Percentiles rank a stretch among this genome's conserved stretches.
phyloP scores from a whole-genome alignment of 2,329 filamentous ascomycete genomes.

The Ilyonectria destructans region DNA sequence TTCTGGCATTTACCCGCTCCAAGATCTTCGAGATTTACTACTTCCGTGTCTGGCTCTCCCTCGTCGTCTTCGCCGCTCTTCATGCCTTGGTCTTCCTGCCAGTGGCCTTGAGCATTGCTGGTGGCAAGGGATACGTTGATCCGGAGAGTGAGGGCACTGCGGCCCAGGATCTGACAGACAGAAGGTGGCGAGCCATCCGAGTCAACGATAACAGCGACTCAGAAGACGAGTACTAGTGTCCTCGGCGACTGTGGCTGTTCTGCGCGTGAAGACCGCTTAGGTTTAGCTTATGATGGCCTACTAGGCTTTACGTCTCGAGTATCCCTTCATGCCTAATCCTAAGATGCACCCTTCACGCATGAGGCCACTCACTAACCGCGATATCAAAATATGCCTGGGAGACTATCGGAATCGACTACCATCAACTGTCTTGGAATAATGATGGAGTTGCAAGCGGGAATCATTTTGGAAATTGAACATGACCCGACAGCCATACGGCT shows the following conservation, averaged over 20 bases:
- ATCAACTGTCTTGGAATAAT: background rate
- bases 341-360: background rate
- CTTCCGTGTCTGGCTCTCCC: constrained; percentile 94
- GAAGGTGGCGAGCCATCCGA: constrained; percentile 83
- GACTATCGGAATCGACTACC: background rate
- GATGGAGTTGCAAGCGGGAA: background rate
- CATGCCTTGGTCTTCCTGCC: constrained; percentile 95
- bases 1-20: constrained; percentile 93
- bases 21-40: constrained; percentile 99
- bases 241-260: constrained; percentile 18
- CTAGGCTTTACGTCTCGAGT: background rate
- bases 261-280: background rate
- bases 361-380: background rate
- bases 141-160: constrained; percentile 90
- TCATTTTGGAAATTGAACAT: background rate
- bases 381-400: background rate
- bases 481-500: background rate
- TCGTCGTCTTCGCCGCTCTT: constrained; percentile 89
- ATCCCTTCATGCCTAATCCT: background rate
- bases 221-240: constrained; percentile 72
- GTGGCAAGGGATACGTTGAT: constrained; percentile 91
- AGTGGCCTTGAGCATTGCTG: constrained; percentile 87
- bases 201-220: constrained; percentile 84
- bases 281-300: no score
- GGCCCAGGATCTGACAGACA: constrained; percentile 88